Evolutionary conservation across 768 basidiomycete species (phyloP), one percentile per base, ranked within the genome.

Genomic region (Agrocybe chaxingu): DNA sequence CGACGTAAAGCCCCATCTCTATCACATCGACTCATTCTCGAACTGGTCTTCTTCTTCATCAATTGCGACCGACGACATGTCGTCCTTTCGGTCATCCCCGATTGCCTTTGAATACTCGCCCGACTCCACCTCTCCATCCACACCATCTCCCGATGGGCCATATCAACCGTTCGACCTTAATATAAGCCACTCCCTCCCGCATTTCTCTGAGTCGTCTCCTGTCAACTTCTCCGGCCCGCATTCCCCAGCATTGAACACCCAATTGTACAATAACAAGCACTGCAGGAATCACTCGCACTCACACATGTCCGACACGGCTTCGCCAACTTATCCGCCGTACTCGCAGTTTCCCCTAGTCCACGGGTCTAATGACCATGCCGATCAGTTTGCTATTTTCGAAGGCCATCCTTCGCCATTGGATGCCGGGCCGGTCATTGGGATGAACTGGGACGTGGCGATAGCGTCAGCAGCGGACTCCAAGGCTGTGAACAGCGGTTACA

Each of bases 31-130:
- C 36, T 48, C 48, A 40, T 58, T 65, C 38, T 48, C 59, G 30
- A 59, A 58, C 51, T 69, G 65, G 62, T 65, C 66, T 11, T 66
- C 69, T 30, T 66, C 67, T 1, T 67, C 68, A 16, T 68, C 68
- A 13, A 59, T 59, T 7, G 58, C 61, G 8, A 62, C 61, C 32
- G 68, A 67, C 29, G 68, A 67, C 31, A 52, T 63, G 19, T 55
- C 67, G 7, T 64, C 65, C 16, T 62, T 66, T 52, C 58, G 65
- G 32, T 62, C 57, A 9, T 66, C 62, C 42, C 64, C 59, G 32
- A 61, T 57, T 49, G 53, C 55, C 8, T 60, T 61, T 42, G 63
- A 62, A 31, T 60, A 61, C 45, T 45, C 57, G 35, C 50, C 55
- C 40, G 57, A 55, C 37, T 51, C 57, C 36, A 62, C 64, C 40